Conservation (phyloP, 805 yeast genomes). For the Metschnikowia rubicola region DNA sequence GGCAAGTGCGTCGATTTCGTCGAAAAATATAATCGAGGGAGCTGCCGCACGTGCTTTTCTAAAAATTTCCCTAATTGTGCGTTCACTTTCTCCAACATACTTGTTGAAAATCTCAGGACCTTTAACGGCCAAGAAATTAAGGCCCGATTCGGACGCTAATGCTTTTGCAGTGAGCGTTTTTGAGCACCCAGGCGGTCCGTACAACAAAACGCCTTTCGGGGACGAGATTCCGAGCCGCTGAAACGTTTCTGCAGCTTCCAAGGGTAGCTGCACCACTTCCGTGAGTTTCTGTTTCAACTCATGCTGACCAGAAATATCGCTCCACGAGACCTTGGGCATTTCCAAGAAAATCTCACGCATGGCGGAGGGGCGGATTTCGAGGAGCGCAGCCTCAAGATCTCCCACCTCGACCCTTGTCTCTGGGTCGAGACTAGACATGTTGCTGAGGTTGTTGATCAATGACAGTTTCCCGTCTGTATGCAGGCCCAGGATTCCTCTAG, state of each 20-base stretch:
- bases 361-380: conserved; percentile 89
- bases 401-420: conserved; percentile 45
- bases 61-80: conserved; percentile 90
- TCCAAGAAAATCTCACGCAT: conserved; percentile 95
- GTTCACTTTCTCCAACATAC: conserved; percentile 94
- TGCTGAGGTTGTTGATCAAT: not conserved
- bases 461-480: conserved; percentile 8
- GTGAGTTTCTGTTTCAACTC: conserved; percentile 72
- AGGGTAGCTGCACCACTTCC: conserved; percentile 90
- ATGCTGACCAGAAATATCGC: conserved; percentile 94
- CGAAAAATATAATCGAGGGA: conserved; percentile 93
- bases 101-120: conserved; percentile 95
- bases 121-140: conserved; percentile 91
- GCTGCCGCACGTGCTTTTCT: conserved; percentile 88
- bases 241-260: conserved; percentile 78
- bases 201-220: conserved; percentile 88
- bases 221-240: conserved; percentile 75
- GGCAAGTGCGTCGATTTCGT: conserved; percentile 93
- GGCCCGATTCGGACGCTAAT: conserved; percentile 94
- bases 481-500: conserved; percentile 43
- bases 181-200: conserved; percentile 99
- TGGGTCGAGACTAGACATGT: conserved; percentile 12
- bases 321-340: conserved; percentile 91
- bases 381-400: conserved; percentile 70
- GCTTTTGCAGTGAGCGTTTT: conserved; percentile 95